phyloP scores from a whole-genome alignment of 148 eudicot genomes.

The Amaranthus palmeri region DNA sequence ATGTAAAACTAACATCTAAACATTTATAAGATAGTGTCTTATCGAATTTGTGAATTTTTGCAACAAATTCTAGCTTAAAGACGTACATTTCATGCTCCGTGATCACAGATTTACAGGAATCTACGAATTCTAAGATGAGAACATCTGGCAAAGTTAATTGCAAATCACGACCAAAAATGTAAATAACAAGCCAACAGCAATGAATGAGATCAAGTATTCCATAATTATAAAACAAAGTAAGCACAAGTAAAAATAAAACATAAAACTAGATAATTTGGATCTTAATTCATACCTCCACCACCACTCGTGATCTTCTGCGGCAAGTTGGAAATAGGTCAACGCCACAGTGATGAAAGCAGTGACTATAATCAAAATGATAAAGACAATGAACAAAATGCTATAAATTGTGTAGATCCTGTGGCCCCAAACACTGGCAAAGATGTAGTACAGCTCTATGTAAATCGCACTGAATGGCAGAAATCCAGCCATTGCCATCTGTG shows the following conservation, averaged over 20 bases:
- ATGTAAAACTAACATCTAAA: too few relatives aligned
- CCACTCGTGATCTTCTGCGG: constrained; percentile 41
- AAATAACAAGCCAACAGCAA: not conserved
- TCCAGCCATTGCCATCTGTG: constrained; percentile 42
- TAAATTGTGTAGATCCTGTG: constrained; percentile 39
- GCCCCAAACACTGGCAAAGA: constrained; percentile 40
- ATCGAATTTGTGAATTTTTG: too few relatives aligned
- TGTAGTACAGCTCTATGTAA: constrained; percentile 36
- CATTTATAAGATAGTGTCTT: too few relatives aligned
- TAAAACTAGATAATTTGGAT: not conserved
- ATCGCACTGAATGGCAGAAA: constrained; percentile 39
- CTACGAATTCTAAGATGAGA: not conserved
- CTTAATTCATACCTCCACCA: constrained; percentile 35
- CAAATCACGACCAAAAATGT: not conserved
- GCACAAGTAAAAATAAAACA: too few relatives aligned
- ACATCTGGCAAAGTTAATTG: too few relatives aligned
- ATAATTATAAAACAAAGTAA: not conserved
- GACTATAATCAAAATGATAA: constrained; percentile 33
- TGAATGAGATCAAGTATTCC: not conserved
- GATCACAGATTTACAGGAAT: too few relatives aligned
- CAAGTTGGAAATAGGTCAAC: constrained; percentile 39
- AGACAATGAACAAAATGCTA: constrained; percentile 36
- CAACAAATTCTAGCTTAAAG: too few relatives aligned
- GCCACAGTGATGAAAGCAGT: constrained; percentile 39
- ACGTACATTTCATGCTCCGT: too few relatives aligned